Conservation (phyloP, 805 yeast species). For the Kluyveromyces lactis region DNA sequence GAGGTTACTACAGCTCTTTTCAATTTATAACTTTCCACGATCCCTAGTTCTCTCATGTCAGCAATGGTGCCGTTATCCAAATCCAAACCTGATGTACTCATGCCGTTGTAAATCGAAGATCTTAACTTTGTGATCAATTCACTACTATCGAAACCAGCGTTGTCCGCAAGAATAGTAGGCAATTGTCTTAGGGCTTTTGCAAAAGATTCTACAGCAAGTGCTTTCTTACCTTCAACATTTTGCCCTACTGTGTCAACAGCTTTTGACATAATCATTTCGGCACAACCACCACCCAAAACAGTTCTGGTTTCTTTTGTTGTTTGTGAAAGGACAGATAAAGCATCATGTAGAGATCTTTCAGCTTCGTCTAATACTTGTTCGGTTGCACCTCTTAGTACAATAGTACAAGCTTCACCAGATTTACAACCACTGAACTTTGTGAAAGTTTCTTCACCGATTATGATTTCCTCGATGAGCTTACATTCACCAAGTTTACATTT, state of each 20-base stretch:
- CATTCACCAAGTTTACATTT: constrained; percentile 81
- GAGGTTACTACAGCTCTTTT: constrained; percentile 90
- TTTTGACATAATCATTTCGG: constrained; percentile 94
- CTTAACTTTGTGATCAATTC: constrained; percentile 87
- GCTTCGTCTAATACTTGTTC: constrained; percentile 95
- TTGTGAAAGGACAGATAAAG: constrained; percentile 88
- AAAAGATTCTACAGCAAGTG: constrained; percentile 90
- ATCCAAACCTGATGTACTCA: constrained; percentile 86
- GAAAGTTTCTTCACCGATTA: constrained; percentile 88
- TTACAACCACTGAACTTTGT: constrained; percentile 92
- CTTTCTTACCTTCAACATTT: constrained; percentile 85
- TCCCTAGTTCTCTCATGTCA: constrained; percentile 90
- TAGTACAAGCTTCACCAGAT: constrained; percentile 93
- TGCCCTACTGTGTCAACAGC: constrained; percentile 93
- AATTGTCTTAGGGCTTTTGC: constrained; percentile 90
- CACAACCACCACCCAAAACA: constrained; percentile 90
- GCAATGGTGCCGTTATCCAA: constrained; percentile 76
- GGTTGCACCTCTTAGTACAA: constrained; percentile 94
- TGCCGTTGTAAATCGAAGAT: constrained; percentile 78
- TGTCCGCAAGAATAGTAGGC: constrained; percentile 93
- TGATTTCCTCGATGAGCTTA: constrained; percentile 80
- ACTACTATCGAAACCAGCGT: constrained; percentile 93
- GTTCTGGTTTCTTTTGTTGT: constrained; percentile 90
- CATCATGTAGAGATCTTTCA: constrained; percentile 94
- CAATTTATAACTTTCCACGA: constrained; percentile 87